Evolutionary conservation across 805 yeast genomes (phyloP).

Genomic region (Wickerhamiella slavikovae): DNA sequence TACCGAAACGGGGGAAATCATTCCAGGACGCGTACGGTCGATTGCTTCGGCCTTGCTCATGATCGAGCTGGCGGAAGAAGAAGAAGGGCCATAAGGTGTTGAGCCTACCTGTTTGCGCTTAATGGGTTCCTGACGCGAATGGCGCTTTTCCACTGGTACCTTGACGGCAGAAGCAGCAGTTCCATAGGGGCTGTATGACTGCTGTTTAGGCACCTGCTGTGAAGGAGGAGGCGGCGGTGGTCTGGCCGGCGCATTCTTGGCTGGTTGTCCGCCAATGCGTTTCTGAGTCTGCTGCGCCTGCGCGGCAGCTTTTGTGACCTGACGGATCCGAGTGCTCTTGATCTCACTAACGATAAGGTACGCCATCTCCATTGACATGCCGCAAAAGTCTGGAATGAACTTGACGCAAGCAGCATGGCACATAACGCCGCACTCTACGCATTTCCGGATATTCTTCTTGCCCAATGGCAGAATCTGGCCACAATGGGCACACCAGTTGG

Average conservation of each 20-base stretch:
- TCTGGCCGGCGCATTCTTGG: no score
- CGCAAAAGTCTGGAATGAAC: constrained; percentile 94
- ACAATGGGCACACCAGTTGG: constrained; percentile 99
- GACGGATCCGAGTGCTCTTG: constrained; percentile 32
- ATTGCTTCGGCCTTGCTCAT: neutral
- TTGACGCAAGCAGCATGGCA: constrained; percentile 87
- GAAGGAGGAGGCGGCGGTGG: no score
- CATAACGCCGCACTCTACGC: constrained; percentile 78
- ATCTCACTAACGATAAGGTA: constrained; percentile 72
- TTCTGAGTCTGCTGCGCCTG: no score
- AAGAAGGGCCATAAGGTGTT: neutral
- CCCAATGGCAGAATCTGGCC: constrained; percentile 95
- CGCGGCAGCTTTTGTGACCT: constrained; percentile 13
- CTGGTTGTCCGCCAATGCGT: no score
- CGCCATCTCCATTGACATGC: constrained; percentile 95
- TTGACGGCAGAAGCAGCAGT: neutral
- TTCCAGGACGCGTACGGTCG: no score
- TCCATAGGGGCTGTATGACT: neutral
- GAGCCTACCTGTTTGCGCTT: constrained; percentile 14
- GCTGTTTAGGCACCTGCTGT: no score
- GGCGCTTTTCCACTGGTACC: neutral
- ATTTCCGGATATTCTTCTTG: constrained; percentile 73
- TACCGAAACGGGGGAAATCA: no score
- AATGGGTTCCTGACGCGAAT: constrained; percentile 11
- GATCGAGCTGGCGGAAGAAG: neutral